These are phyloP conservation scores for Leishmania mexicana DNA, from an alignment of 208 protist species.

Conservation along the genomic window DNA sequence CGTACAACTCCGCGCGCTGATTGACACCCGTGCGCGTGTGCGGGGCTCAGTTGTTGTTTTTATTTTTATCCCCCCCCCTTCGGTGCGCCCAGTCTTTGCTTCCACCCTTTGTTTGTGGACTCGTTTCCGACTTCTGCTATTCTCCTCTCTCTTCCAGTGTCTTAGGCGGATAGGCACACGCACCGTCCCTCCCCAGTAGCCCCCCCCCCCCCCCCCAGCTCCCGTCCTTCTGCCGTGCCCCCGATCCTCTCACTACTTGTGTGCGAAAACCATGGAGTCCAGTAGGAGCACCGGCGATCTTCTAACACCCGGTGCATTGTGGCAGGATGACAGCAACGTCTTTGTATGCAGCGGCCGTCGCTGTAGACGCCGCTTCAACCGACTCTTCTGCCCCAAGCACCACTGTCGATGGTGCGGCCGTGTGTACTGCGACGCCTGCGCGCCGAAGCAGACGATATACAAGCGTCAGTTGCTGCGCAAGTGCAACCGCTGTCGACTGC, in stretches of 20 bases:
- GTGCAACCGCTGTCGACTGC: slow-evolving; percentile 70
- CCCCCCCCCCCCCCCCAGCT: neutral
- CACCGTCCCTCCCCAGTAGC: neutral
- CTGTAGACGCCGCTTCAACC: slow-evolving; percentile 42
- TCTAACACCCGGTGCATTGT: slow-evolving; percentile 42
- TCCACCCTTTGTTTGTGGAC: neutral
- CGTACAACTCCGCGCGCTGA: neutral
- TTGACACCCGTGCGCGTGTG: neutral
- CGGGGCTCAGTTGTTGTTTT: neutral
- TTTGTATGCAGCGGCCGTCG: slow-evolving; percentile 25
- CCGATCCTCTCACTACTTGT: neutral
- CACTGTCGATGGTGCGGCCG: slow-evolving; percentile 85
- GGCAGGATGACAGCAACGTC: slow-evolving; percentile 44
- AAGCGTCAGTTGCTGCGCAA: slow-evolving; percentile 32
- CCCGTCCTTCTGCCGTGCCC: neutral
- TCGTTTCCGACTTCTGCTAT: neutral
- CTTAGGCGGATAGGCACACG: neutral
- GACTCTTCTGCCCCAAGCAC: slow-evolving; percentile 48
- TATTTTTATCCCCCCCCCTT: neutral
- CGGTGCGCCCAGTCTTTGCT: neutral
- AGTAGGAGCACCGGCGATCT: slow-evolving; percentile 18
- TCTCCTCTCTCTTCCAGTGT: neutral
- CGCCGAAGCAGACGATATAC: slow-evolving; percentile 27
- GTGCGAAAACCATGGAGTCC: slow-evolving; percentile 12
- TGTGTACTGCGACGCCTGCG: slow-evolving; percentile 77